Evolutionary conservation across 2,329 filamentous ascomycete genomes (phyloP).

Genomic region (Emmonsiellopsis sp.): DNA sequence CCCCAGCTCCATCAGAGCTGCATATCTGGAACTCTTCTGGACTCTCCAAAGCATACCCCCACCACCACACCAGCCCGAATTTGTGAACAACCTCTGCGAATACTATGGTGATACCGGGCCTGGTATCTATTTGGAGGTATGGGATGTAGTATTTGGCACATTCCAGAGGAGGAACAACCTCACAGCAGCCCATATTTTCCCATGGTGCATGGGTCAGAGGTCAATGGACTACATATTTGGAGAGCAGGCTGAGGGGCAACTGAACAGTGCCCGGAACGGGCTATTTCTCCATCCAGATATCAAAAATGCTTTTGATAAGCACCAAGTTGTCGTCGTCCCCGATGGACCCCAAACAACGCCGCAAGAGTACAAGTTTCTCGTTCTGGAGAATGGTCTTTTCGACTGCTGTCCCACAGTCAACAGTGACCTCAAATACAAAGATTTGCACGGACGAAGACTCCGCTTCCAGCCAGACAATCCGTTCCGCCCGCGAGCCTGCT

Average conservation of each 20-base stretch:
- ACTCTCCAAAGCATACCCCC: too few relatives aligned
- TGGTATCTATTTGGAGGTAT: too few relatives aligned
- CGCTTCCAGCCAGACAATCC: neutral
- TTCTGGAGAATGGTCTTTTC: neutral
- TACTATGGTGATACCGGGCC: too few relatives aligned
- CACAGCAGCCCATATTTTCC: neutral
- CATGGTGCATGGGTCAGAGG: neutral
- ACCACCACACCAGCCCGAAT: too few relatives aligned
- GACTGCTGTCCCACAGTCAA: neutral
- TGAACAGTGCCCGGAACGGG: neutral
- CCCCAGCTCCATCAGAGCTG: too few relatives aligned
- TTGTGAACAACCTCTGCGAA: too few relatives aligned
- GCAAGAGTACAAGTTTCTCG: neutral
- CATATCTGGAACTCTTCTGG: too few relatives aligned
- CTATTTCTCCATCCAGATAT: neutral
- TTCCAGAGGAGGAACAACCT: too few relatives aligned
- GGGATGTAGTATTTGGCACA: too few relatives aligned
- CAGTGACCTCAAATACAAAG: neutral
- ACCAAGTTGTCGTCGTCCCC: conserved; percentile 1
- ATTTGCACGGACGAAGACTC: neutral
- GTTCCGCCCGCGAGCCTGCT: neutral
- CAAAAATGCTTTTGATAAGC: neutral
- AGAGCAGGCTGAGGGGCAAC: neutral
- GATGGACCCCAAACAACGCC: neutral
- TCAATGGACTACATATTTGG: neutral